Percentiles rank a stretch among this genome's conserved stretches.
These are phyloP conservation scores for Termitomyces sp. DNA, from an alignment of 768 basidiomycete genomes.

Conservation along the genomic window DNA sequence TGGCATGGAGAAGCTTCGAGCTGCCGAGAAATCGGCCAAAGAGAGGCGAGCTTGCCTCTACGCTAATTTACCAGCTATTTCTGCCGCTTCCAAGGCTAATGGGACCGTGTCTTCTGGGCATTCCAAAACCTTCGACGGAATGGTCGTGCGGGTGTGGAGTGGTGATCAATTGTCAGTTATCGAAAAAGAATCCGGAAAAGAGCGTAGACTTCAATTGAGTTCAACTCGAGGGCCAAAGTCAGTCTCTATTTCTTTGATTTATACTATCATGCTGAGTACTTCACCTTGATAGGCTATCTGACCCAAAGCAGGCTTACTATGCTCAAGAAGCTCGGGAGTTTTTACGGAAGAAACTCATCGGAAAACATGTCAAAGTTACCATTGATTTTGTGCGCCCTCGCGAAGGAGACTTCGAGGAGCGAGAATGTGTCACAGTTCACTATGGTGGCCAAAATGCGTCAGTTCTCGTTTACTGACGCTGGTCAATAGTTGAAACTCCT, in stretches of 20 bases:
- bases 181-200: conserved; percentile 66
- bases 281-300: conserved; percentile 52
- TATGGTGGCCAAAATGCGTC: conserved; percentile 79
- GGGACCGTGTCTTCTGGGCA: conserved; percentile 37
- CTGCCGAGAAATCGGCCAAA: conserved; percentile 77
- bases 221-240: conserved; percentile 85
- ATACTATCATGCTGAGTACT: neutral
- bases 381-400: conserved; percentile 88
- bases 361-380: conserved; percentile 76
- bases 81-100: conserved; percentile 41
- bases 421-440: conserved; percentile 86
- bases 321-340: conserved; percentile 93
- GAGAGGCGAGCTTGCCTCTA: conserved; percentile 70
- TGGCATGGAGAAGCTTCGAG: conserved; percentile 82
- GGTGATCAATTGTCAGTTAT: conserved; percentile 85
- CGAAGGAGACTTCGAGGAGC: conserved; percentile 91
- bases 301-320: conserved; percentile 81
- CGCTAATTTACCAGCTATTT: conserved; percentile 41
- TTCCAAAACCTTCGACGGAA: conserved; percentile 65
- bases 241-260: conserved; percentile 1
- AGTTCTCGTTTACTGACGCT: conserved; percentile 20
- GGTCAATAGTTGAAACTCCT: neutral
- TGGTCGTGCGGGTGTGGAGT: conserved; percentile 85
- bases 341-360: conserved; percentile 86
- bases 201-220: conserved; percentile 81